Evolutionary conservation across 495 filamentous ascomycete genomes (phyloP), one percentile per base, ranked within the genome.

Genomic region (Penicillium herquei): DNA sequence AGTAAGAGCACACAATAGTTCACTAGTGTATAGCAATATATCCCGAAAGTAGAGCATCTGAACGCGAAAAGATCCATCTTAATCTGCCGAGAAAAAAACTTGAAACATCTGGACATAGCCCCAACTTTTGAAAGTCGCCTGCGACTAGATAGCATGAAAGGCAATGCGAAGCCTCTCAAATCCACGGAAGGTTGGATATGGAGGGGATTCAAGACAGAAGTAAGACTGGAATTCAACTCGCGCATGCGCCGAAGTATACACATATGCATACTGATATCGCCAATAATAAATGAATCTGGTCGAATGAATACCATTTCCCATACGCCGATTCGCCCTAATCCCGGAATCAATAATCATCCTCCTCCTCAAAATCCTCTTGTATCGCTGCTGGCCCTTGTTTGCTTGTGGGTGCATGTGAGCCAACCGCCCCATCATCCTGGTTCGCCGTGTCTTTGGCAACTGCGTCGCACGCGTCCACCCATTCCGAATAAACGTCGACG

Each of bases 401-500:
- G 54, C 57, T 63, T 7, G 55, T 64, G 41, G 59, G 60, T 40
- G 21, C 17, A 4, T 59, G 61, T 30, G 67, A 53, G 17, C 60
- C 75, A 76, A 26, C 40, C 26, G 56, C 3, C 14, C 55, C 49
- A 14, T 83, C 82, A 43, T 83, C 80, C 35, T 81, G 78, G 61
- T 80, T 73, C 56, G 77, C 72, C 42, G 75, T 79, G 48, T 84
- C 78, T 61, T 87, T 87, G 12, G 87, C 86, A 41, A 88, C 85
- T 39, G 80, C 83, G 77, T 96, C 93, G 68, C 94, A 96, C 35
- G 94, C 94, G 74, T 98, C 94, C 49, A 98, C 88, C 94, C 94
- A 98, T 66, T 97, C 95, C 32, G 90, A 90, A 67, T 98, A 98
- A 13, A 98, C 93, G 64, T 98, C 94, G 31, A 98, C 91, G 1